Evolutionary conservation across 371 early-diverging fungal genomes (phyloP).

Genomic region (Mortierella sp.): DNA sequence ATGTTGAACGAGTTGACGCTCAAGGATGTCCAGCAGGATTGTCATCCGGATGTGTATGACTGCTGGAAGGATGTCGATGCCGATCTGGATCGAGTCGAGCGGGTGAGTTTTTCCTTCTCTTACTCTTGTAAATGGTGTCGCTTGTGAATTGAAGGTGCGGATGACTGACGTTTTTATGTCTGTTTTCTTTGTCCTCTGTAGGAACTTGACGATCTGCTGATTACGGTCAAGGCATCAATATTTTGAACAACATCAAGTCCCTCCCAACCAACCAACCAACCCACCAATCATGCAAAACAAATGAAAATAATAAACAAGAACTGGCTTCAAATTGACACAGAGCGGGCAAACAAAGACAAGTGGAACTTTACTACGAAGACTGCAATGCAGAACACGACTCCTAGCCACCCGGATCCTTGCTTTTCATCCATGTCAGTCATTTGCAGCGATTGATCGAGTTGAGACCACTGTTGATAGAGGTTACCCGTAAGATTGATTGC

Average conservation of each 20-base stretch:
- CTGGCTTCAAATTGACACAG: no score
- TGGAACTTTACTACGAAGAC: no score
- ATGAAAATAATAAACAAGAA: neutral
- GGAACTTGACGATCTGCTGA: slow-evolving; percentile 58
- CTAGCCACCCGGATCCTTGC: no score
- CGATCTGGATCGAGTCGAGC: slow-evolving; percentile 51
- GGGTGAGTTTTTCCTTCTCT: slow-evolving; percentile 30
- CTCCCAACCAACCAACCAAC: no score
- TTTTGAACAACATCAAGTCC: slow-evolving; percentile 28
- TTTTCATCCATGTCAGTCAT: no score
- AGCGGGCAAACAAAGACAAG: no score
- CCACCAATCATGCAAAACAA: neutral
- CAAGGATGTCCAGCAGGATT: slow-evolving; percentile 54
- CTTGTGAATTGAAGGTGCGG: neutral
- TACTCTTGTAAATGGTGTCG: neutral
- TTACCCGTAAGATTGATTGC: no score
- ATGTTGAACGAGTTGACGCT: slow-evolving; percentile 54
- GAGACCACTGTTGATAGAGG: no score
- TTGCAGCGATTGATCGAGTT: no score
- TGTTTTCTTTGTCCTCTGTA: slow-evolving; percentile 8
- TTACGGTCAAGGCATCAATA: slow-evolving; percentile 46
- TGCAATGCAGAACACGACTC: no score
- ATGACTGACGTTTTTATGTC: neutral
- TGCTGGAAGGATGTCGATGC: slow-evolving; percentile 58
- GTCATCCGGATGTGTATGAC: slow-evolving; percentile 55